Percentiles rank a stretch among this genome's conserved stretches.
phyloP scores from a whole-genome alignment of 73 alveolate species.

The Paramecium sexaurelia region DNA sequence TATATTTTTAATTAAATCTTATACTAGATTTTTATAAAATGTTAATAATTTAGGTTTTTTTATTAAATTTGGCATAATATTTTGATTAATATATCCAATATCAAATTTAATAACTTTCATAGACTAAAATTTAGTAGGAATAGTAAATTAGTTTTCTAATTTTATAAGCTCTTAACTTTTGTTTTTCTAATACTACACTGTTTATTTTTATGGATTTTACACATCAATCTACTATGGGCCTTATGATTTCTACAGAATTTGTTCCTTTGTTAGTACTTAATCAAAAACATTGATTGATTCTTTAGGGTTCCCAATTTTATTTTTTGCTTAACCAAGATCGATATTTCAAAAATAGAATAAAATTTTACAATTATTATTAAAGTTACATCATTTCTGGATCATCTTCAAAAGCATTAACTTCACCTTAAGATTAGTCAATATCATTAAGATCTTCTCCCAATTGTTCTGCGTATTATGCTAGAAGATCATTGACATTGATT shows the following conservation, averaged over 20 bases:
- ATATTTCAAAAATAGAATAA: not conserved
- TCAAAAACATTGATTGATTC: not conserved
- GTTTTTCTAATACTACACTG: not conserved
- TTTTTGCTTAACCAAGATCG: not conserved
- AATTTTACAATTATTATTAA: not conserved
- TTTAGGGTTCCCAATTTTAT: not conserved
- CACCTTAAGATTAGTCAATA: not conserved
- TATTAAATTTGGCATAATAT: not conserved
- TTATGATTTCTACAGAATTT: not conserved
- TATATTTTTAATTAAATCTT: not conserved
- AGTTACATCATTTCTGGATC: conserved; percentile 12
- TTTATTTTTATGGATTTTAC: not conserved
- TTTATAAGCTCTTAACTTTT: not conserved
- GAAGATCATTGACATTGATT: not conserved
- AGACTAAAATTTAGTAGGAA: not conserved
- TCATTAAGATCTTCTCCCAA: not conserved
- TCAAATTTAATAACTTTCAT: not conserved
- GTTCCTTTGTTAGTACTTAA: not conserved
- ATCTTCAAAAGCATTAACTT: not conserved
- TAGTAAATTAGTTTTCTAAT: not conserved
- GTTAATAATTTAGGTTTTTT: not conserved
- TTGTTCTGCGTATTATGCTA: not conserved
- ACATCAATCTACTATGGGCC: not conserved
- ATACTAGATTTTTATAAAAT: not conserved
- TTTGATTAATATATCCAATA: not conserved